Percentiles rank a stretch among this genome's conserved stretches.
These are phyloP conservation scores for Exserohilum turcica DNA, from an alignment of 2,329 filamentous ascomycete genomes.

Conservation along the genomic window DNA sequence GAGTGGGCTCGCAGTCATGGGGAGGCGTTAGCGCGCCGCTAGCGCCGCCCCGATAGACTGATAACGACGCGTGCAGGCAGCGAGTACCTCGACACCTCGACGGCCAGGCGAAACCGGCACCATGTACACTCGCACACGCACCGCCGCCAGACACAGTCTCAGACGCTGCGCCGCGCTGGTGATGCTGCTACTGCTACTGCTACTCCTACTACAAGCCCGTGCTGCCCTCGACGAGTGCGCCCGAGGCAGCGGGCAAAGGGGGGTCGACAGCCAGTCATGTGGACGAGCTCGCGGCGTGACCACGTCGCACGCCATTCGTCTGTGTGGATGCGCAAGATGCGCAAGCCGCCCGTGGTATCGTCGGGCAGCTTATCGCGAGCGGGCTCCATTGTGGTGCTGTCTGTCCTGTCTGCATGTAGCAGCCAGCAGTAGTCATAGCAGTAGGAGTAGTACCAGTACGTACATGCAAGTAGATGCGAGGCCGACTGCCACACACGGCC, in stretches of 20 bases:
- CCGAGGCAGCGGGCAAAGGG: background rate
- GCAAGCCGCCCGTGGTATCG: constrained; percentile 23
- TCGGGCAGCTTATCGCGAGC: constrained; percentile 1
- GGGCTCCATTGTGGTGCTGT: no score
- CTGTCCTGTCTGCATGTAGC: no score
- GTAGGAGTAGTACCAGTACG: no score
- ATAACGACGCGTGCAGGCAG: constrained; percentile 9
- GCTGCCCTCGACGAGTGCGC: background rate
- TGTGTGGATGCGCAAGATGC: constrained; percentile 17
- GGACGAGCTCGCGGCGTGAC: constrained; percentile 24
- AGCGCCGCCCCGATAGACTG: constrained; percentile 5
- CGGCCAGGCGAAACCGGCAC: background rate
- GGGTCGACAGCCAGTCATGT: constrained; percentile 22
- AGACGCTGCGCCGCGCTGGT: background rate
- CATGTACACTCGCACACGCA: no score
- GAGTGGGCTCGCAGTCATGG: constrained; percentile 13
- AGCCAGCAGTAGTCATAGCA: no score
- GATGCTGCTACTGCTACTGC: background rate
- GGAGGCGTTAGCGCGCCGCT: constrained; percentile 9
- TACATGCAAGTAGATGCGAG: no score
- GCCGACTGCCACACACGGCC: background rate
- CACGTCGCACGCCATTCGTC: constrained; percentile 36
- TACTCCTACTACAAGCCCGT: background rate
- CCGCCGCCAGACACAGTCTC: background rate
- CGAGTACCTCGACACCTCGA: background rate